Base-by-base conservation (phyloP, 225 moss, liverwort and hornwort genomes). In the Physcomitrium patens region DNA sequence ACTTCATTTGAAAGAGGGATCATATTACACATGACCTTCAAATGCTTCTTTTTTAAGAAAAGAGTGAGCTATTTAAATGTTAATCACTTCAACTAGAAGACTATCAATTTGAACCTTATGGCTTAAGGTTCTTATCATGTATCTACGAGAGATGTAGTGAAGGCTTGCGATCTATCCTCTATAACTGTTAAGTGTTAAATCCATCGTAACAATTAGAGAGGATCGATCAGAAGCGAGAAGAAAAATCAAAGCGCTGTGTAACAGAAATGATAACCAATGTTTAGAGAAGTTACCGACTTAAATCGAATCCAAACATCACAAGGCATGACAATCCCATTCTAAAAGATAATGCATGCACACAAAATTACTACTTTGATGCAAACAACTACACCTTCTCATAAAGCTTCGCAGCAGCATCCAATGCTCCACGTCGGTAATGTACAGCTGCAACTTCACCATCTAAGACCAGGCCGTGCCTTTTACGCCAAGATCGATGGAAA, bases 391-490 rank as follows among this genome's bases (percentile, higher is more conserved):
- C 86, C 89, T 89, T 89, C 63, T 89, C 89, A 74, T 85, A 89
- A 60, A 89, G 89, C 77, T 83, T 85, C 10, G 85, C 87, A 77
- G 90, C 87, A 63, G 90, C 85, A 81, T 90, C 90, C 63, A 87
- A 49, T 65, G 87, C 87, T 63, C 90, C 90, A 57, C 90, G 91
- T 50, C 90, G 87, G 74, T 93, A 95, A 78, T 92, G 84, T 42
- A 99, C 92, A 79, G 95, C 90, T 65, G 99, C 99, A 63, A 99
- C 85, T 77, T 99, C 99, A 73, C 95, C 99, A 87, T 95, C 95
- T 52, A 99, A 79, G 64, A 95, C 90, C 58, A 99, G 95, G 52
- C 95, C 99, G 77, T 95, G 95, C 69, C 99, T 90, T 76, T 91
- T 95, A 43, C 99, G 91, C 95, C 95, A 99, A 59, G 99, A 99